A percentile compares a stretch with the other conserved stretches of the same genome.
These are phyloP conservation scores for Saccharomycopsis hybrid DNA, from an alignment of 1,139 yeast species.

Conservation along the genomic window DNA sequence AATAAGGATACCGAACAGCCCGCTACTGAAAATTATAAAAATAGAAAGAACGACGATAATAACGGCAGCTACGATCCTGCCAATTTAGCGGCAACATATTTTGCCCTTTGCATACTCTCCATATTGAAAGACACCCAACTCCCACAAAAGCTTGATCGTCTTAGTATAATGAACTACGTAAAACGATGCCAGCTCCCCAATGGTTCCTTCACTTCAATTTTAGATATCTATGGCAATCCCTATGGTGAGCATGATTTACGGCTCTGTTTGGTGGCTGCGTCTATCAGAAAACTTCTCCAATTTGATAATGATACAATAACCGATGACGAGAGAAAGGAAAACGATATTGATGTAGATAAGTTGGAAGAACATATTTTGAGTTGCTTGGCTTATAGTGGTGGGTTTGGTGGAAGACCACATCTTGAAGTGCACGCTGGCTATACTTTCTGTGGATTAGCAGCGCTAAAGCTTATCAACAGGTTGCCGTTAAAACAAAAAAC, in stretches of 20 bases:
- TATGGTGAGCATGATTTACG: conserved; percentile 70
- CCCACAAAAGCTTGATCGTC: conserved; percentile 35
- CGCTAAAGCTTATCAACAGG: conserved; percentile 42
- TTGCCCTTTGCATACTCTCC: conserved; percentile 48
- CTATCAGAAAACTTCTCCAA: conserved; percentile 51
- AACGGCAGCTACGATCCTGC: conserved; percentile 45
- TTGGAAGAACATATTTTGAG: conserved; percentile 38
- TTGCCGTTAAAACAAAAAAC: conserved; percentile 25
- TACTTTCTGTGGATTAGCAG: conserved; percentile 77
- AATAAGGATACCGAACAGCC: no score
- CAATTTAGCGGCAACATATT: conserved; percentile 62
- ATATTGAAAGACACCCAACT: conserved; percentile 39
- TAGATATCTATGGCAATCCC: conserved; percentile 36
- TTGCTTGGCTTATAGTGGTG: conserved; percentile 58
- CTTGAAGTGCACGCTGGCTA: conserved; percentile 84
- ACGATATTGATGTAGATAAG: conserved; percentile 39
- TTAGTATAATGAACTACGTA: conserved; percentile 45
- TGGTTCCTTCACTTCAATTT: conserved; percentile 54
- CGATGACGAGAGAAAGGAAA: conserved; percentile 23
- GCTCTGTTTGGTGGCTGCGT: conserved; percentile 66
- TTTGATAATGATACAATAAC: conserved; percentile 29
- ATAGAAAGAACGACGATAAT: conserved; percentile 6
- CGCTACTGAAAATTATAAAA: not conserved
- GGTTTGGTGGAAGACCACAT: conserved; percentile 43
- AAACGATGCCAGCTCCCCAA: conserved; percentile 44